Evolutionary conservation across 2,329 filamentous ascomycete species (phyloP).

Genomic region (Ceratocystis cubensis): DNA sequence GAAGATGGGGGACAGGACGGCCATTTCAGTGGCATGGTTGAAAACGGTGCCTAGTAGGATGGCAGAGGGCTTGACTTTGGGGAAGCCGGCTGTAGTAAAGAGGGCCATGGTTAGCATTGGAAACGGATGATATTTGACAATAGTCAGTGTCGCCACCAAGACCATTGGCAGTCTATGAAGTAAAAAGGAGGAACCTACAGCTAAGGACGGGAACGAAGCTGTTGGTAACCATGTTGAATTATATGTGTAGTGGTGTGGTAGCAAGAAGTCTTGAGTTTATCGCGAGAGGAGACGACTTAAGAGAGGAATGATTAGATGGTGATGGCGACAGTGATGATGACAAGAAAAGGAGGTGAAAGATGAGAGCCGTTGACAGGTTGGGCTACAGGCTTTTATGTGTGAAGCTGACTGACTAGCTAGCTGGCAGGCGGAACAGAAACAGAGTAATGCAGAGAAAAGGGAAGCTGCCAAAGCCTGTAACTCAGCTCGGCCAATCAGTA

Average conservation of each 20-base stretch:
- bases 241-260: background rate
- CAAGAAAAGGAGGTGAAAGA: background rate
- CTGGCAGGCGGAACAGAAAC: background rate
- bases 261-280: background rate
- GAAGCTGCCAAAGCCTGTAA: background rate
- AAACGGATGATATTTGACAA: too few species aligned
- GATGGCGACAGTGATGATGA: background rate
- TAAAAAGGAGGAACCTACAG: conserved; percentile 3
- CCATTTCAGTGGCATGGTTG: conserved; percentile 84
- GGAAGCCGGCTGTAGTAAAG: conserved; percentile 34
- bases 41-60: conserved; percentile 93
- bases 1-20: conserved; percentile 77
- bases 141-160: background rate
- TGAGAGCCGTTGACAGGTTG: background rate
- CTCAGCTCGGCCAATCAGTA: conserved; percentile 4
- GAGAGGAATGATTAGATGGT: background rate
- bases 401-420: background rate
- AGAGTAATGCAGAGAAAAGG: background rate
- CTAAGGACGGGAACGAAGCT: conserved; percentile 19
- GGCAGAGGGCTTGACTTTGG: conserved; percentile 88
- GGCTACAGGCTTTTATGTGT: conserved; percentile 10
- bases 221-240: conserved; percentile 20
- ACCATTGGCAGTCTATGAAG: background rate
- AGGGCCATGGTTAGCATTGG: conserved; percentile 10
- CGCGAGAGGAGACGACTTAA: background rate